Evolutionary conservation across 306 rosid genomes (phyloP), one percentile per base, ranked within the genome.

Genomic region (Biancaea sappan): DNA sequence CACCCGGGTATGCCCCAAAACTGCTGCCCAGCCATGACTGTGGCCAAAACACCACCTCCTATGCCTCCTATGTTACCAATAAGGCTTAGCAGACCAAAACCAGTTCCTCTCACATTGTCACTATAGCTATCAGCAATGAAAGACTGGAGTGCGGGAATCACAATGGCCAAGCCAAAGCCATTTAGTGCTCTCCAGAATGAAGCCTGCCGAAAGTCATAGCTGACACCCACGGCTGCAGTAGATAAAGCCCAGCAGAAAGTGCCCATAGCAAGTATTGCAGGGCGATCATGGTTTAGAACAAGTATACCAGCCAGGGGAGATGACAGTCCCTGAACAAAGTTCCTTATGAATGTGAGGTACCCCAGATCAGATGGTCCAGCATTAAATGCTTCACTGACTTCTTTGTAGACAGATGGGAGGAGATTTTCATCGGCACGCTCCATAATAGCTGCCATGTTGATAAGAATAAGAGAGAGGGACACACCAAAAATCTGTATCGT

Each of bases 301-400:
- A 94, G 88, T 57, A 94, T 80, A 60, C 97, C 99, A 15, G 99
- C 99, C 52, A 94, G 62, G 32, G 99, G 99, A 28, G 99, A 94
- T 28, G 96, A 85, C 8, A 92, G 50, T 56, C 99, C 99, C 77
- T 84, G 99, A 59, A 87, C 88, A 51, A 90, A 77, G 87, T 94
- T 94, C 79, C 96, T 81, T 66, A 90, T 83, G 86, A 94, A 94
- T 54, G 97, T 94, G 67, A 94, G 97, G 77, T 91, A 94, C 40
- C 99, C 99, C 26, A 94, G 82, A 68, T 94, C 97, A 70, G 97
- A 88, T 19, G 99, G 99, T 14, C 99, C 92, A 0, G 95, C 97
- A 67, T 84, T 83, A 81, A 94, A 94, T 58, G 99, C 85, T 84
- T 87, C 99, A 24, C 99, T 92, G 13, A 94, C 95, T 88, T 94